Base-by-base conservation (phyloP, 108 stramenopile genomes). In the Chaetoceros muelleri region DNA sequence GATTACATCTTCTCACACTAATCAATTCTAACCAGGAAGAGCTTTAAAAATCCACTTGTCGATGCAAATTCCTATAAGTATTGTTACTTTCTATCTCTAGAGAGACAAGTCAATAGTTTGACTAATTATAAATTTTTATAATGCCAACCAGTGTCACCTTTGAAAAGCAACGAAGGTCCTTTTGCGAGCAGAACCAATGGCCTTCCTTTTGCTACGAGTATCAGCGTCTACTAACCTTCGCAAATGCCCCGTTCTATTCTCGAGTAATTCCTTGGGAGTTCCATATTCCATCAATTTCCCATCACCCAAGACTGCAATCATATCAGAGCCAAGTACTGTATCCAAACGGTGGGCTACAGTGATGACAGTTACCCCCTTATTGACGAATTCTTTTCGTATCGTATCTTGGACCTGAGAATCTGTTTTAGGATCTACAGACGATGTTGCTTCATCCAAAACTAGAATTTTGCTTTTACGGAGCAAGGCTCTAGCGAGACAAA, bases 401-500 rank as follows among this genome's bases (percentile, higher is more conserved):
- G 86, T 83, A 2, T 70, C 71, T 55, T 90, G 84, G 1, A 90
- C 80, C 46, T 79, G 68, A 22, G 62, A 61, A 65, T 90, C 93
- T 0, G 89, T 89, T 46, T 61, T 58, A 25, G 75, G 58, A 67
- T 96, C 92, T 1, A 94, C 76, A n/a, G 64, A 65, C 5, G 73
- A 56, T 3, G 91, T 88, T 1, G 95, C 92, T 64, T 94, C 95
- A 55, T 94, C 95, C 31, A 92, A 48, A 0, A 94, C 84, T 2
- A 96, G 64, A 52, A 98, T 81, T 46, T 80, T 81, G 64, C 70
- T 74, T 44, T 68, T 73, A 46, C 78, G 60, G 19, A 98, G 57
- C 30, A 98, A 26, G 1, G 95, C 97, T 19, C 97, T 78, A 8
- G 95, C 96, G 28, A 98, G 46, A 58, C 94, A 93, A 31, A 98